Evolutionary conservation across 768 basidiomycete species (phyloP).

Genomic region (Pleurotus pulmonarius): DNA sequence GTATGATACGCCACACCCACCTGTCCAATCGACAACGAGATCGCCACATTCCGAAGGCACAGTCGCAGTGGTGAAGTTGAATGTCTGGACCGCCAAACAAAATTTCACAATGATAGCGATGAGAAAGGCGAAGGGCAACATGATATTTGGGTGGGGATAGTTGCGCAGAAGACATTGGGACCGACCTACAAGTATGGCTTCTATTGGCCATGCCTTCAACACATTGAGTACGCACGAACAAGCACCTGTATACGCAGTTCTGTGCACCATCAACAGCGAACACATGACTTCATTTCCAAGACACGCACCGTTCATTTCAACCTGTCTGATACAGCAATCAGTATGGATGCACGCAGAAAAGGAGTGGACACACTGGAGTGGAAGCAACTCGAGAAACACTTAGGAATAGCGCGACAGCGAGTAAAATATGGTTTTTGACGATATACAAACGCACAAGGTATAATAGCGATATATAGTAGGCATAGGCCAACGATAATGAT

Average conservation of each 20-base stretch:
- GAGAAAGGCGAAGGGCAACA: not conserved
- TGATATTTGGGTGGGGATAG: not conserved
- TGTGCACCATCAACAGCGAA: no score
- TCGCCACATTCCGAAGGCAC: constrained; percentile 58
- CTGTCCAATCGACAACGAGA: constrained; percentile 59
- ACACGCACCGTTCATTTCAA: no score
- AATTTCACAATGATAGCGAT: not conserved
- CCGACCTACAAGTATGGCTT: not conserved
- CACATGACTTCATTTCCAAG: no score
- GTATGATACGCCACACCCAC: constrained; percentile 28
- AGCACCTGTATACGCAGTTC: no score
- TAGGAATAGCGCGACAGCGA: not conserved
- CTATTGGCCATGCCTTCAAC: not conserved
- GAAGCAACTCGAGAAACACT: not conserved
- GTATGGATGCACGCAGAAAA: no score
- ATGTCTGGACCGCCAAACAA: constrained; percentile 25
- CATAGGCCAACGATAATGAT: not conserved
- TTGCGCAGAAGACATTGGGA: not conserved
- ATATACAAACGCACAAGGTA: constrained; percentile 4
- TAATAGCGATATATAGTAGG: constrained; percentile 6
- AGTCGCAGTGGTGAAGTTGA: constrained; percentile 37
- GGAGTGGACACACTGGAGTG: not conserved
- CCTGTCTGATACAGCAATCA: no score
- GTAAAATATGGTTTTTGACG: not conserved
- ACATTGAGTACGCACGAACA: not conserved